Conservation (phyloP, 345 rosid genomes). For the Aurinia saxatilis region DNA sequence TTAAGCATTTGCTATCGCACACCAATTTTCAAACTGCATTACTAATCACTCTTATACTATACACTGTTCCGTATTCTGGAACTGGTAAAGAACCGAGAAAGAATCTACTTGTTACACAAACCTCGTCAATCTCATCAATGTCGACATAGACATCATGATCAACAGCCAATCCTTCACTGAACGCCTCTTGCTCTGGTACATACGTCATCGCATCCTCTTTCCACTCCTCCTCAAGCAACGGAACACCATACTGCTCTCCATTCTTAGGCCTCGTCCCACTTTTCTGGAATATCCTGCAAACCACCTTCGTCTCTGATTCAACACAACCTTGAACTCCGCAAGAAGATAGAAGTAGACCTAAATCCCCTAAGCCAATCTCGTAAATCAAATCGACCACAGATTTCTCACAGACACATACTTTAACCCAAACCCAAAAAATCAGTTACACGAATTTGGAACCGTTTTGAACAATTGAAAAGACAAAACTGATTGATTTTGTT, state of each 20-base stretch:
- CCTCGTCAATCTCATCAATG: slow-evolving; percentile 61
- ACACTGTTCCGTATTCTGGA: not conserved
- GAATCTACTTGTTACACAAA: slow-evolving; percentile 13
- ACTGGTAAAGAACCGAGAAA: not conserved
- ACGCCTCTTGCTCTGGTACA: slow-evolving; percentile 47
- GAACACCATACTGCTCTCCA: slow-evolving; percentile 99
- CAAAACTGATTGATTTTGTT: no score
- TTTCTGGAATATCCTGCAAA: slow-evolving; percentile 91
- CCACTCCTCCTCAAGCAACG: slow-evolving; percentile 95
- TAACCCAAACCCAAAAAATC: no score
- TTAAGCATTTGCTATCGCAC: not conserved
- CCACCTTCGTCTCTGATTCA: slow-evolving; percentile 77
- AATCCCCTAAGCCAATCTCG: no score
- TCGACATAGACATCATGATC: slow-evolving; percentile 51
- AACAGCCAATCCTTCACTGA: slow-evolving; percentile 24
- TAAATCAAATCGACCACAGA: no score
- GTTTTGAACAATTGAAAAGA: no score
- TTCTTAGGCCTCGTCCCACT: slow-evolving; percentile 98
- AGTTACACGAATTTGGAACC: no score
- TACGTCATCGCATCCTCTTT: slow-evolving; percentile 41
- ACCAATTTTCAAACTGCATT: not conserved
- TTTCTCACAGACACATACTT: no score
- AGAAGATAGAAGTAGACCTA: no score
- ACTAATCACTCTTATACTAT: not conserved
- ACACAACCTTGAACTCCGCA: no score